Percentiles rank a stretch among this genome's conserved stretches.
Evolutionary conservation across 345 rosid species (phyloP).

Genomic region (Kernera saxatilis): DNA sequence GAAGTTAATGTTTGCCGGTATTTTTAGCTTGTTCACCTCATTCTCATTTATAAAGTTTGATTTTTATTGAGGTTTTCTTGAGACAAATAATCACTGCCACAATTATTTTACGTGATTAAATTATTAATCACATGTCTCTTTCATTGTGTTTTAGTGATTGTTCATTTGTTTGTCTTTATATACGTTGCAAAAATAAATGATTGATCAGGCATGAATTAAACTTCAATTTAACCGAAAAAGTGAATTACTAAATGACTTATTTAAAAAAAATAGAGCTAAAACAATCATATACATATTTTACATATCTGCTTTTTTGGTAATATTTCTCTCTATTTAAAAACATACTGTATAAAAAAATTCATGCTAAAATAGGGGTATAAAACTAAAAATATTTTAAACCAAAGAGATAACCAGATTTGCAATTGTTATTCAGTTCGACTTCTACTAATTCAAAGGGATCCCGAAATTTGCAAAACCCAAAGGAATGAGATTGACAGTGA

Average conservation of each 20-base stretch:
- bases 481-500: slow-evolving; percentile 9
- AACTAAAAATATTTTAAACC: neutral
- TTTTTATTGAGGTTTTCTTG: slow-evolving; percentile 7
- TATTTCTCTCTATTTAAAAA: neutral
- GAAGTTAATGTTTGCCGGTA: slow-evolving; percentile 22
- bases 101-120: neutral
- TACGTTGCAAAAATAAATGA: neutral
- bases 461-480: neutral
- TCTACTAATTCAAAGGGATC: neutral
- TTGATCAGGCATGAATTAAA: neutral
- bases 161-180: neutral
- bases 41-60: slow-evolving; percentile 2
- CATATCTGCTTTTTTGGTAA: neutral
- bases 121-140: neutral
- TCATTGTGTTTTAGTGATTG: neutral
- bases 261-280: no score
- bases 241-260: neutral
- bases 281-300: no score
- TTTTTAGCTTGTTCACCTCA: neutral
- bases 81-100: no score
- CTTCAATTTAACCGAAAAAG: neutral
- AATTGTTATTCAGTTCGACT: neutral
- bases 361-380: neutral
- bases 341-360: neutral
- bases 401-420: neutral